Evolutionary conservation across 805 yeast species (phyloP).

Genomic region (Lipomyces japonicus): DNA sequence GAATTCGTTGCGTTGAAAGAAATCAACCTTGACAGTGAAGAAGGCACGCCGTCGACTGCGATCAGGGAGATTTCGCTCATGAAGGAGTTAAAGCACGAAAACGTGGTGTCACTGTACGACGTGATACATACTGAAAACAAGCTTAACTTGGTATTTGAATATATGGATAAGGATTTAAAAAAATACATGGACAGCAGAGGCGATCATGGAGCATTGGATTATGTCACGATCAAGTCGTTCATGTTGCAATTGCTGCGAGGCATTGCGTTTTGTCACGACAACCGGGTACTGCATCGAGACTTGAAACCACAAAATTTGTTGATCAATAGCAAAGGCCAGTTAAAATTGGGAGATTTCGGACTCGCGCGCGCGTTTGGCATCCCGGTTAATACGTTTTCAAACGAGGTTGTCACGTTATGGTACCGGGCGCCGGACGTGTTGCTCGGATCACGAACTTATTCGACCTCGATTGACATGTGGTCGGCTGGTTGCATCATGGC

Average conservation of each 20-base stretch:
- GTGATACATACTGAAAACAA: constrained; percentile 97
- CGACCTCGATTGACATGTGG: constrained; percentile 98
- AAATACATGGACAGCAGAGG: constrained; percentile 91
- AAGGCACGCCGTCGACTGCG: constrained; percentile 98
- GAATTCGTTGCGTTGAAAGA: constrained; percentile 92
- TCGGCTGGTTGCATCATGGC: constrained; percentile 97
- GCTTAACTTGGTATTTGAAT: constrained; percentile 87
- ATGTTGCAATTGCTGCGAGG: constrained; percentile 93
- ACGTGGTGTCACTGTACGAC: constrained; percentile 87
- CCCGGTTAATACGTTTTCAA: constrained; percentile 94
- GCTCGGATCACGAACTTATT: constrained; percentile 89
- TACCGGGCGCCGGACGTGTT: constrained; percentile 96
- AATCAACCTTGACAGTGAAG: constrained; percentile 90
- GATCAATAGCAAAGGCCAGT: constrained; percentile 82
- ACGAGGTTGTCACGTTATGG: constrained; percentile 97
- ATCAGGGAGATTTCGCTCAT: constrained; percentile 91
- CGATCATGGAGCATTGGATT: constrained; percentile 65
- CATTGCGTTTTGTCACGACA: constrained; percentile 80
- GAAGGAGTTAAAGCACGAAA: constrained; percentile 91
- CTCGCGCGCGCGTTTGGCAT: constrained; percentile 97
- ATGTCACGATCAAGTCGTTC: constrained; percentile 74
- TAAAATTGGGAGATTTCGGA: constrained; percentile 95
- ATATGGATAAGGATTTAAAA: constrained; percentile 88
- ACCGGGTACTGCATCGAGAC: constrained; percentile 75
- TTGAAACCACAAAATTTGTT: constrained; percentile 92